Percentiles rank a stretch among this genome's conserved stretches.
phyloP scores from a whole-genome alignment of 345 rosid genomes.

The Erysimum cheiranthoides region DNA sequence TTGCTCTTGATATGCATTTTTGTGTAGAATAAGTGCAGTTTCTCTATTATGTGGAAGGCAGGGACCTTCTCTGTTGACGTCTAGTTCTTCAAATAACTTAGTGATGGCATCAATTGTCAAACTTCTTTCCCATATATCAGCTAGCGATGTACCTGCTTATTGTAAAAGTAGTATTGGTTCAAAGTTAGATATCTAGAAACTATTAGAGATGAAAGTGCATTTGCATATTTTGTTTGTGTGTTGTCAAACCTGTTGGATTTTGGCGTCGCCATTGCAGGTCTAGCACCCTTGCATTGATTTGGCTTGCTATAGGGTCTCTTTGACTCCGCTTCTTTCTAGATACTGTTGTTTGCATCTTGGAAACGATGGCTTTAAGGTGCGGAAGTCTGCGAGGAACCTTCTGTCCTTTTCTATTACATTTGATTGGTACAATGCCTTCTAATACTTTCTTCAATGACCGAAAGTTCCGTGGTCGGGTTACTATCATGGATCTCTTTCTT shows the following conservation, averaged over 20 bases:
- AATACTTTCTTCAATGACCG: constrained; percentile 51
- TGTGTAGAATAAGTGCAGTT: constrained; percentile 61
- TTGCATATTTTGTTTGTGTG: not conserved
- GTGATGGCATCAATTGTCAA: constrained; percentile 48
- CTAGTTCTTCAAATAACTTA: constrained; percentile 51
- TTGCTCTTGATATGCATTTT: constrained; percentile 36
- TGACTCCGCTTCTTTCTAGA: constrained; percentile 62
- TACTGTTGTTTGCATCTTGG: constrained; percentile 42
- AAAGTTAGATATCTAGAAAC: not conserved
- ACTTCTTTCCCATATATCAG: constrained; percentile 41
- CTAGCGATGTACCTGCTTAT: constrained; percentile 54
- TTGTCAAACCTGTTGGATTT: constrained; percentile 37
- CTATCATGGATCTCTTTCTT: constrained; percentile 61
- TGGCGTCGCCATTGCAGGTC: constrained; percentile 28
- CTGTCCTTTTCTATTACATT: constrained; percentile 27
- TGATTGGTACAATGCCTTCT: constrained; percentile 30
- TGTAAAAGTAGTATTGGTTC: not conserved
- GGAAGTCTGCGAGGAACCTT: not conserved
- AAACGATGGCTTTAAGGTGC: constrained; percentile 6
- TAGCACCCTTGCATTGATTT: constrained; percentile 27
- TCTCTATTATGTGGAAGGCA: constrained; percentile 34
- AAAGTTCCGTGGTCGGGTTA: constrained; percentile 47
- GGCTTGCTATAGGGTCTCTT: constrained; percentile 37
- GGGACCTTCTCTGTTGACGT: constrained; percentile 51
- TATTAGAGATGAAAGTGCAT: not conserved